Conservation (phyloP, 2,329 filamentous ascomycete genomes). For the Sclerotinia borealis region DNA sequence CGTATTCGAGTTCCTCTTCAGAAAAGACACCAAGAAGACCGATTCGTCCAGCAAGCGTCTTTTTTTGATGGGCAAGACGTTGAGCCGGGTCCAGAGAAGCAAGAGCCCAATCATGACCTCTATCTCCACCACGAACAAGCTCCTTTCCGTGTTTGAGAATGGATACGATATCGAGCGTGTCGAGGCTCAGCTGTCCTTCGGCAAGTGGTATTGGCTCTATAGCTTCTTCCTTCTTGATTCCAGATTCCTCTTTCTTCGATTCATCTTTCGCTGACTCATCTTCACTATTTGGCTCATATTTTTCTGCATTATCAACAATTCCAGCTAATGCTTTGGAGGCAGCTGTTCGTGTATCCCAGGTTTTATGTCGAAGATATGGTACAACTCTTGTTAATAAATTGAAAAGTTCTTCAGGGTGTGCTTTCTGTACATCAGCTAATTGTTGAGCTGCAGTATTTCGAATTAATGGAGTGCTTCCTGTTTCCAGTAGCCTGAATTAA, state of each 20-base stretch:
- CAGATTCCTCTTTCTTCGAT: slow-evolving; percentile 36
- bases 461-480: slow-evolving; percentile 91
- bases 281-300: slow-evolving; percentile 80
- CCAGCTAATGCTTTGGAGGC: slow-evolving; percentile 91
- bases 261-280: slow-evolving; percentile 50
- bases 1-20: slow-evolving; percentile 72
- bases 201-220: slow-evolving; percentile 39
- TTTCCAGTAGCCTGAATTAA: slow-evolving; percentile 75
- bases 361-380: slow-evolving; percentile 90
- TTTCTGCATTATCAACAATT: slow-evolving; percentile 82
- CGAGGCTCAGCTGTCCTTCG: slow-evolving; percentile 61
- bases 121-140: slow-evolving; percentile 74
- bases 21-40: slow-evolving; percentile 79
- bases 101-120: slow-evolving; percentile 76
- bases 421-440: slow-evolving; percentile 94
- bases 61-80: slow-evolving; percentile 81
- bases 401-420: slow-evolving; percentile 95
- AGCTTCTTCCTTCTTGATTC: slow-evolving; percentile 56
- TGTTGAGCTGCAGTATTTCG: slow-evolving; percentile 96
- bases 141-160: slow-evolving; percentile 81
- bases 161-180: slow-evolving; percentile 67
- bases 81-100: slow-evolving; percentile 75
- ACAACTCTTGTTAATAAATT: slow-evolving; percentile 89
- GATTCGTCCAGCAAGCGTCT: slow-evolving; percentile 73
- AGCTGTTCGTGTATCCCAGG: slow-evolving; percentile 93